Conservation (phyloP, 2,329 filamentous ascomycete genomes). For the Sporothrix mexicana region DNA sequence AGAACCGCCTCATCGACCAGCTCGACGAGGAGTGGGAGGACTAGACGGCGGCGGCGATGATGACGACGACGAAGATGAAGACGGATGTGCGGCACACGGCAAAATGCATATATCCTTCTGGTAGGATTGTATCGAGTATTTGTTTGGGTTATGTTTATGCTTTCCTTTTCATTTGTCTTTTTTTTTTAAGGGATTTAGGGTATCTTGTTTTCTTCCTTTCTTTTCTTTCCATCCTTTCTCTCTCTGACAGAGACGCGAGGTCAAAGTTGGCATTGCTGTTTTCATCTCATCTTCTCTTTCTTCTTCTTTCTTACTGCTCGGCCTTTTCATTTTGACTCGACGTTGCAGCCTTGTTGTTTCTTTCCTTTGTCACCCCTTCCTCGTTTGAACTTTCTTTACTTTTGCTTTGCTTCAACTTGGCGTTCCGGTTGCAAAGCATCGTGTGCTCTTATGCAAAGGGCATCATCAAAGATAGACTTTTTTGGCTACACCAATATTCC, state of each 20-base stretch:
- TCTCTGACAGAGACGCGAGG: too few species aligned
- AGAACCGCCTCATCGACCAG: slow-evolving; percentile 94
- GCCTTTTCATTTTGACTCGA: not conserved
- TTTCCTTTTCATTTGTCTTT: not conserved
- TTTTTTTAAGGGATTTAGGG: not conserved
- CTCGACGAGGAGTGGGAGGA: slow-evolving; percentile 96
- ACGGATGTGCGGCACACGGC: not conserved
- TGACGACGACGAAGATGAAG: not conserved
- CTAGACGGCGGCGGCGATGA: not conserved
- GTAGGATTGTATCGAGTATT: slow-evolving; percentile 21
- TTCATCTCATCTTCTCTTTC: not conserved
- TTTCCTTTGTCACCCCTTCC: not conserved
- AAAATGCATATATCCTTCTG: not conserved
- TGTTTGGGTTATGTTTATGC: slow-evolving; percentile 2
- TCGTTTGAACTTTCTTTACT: not conserved
- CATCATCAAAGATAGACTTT: slow-evolving; percentile 17
- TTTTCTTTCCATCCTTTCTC: too few species aligned
- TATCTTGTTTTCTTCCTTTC: too few species aligned
- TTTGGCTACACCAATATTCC: slow-evolving; percentile 11
- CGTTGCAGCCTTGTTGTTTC: not conserved
- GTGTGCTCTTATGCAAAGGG: not conserved
- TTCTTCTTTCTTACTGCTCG: not conserved
- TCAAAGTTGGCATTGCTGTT: not conserved
- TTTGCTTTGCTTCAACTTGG: not conserved
- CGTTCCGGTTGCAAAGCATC: not conserved